phyloP scores from a whole-genome alignment of 23 red algal species.

The Chondrus crispus region DNA sequence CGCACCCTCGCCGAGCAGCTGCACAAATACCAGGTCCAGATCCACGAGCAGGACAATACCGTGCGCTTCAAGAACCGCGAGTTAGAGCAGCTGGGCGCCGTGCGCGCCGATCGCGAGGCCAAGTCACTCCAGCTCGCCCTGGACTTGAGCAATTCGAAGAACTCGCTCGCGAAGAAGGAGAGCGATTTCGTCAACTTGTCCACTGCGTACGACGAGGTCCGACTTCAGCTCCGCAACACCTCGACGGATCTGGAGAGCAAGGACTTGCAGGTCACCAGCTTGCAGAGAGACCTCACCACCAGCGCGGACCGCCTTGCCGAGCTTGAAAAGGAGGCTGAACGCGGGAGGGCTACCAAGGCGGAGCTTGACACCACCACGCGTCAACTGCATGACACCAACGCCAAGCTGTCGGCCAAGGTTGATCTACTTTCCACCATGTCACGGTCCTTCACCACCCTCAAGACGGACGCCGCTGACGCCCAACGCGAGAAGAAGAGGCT shows the following conservation, averaged over 20 bases:
- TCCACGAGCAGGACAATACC: conserved; percentile 33
- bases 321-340: conserved; percentile 22
- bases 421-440: conserved; percentile 6
- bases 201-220: conserved; percentile 43
- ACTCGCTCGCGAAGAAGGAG: conserved; percentile 54
- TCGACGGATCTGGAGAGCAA: conserved; percentile 28
- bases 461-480: conserved; percentile 33
- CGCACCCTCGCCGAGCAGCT: conserved; percentile 28
- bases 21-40: conserved; percentile 49
- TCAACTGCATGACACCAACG: conserved; percentile 26
- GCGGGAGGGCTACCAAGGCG: conserved; percentile 4
- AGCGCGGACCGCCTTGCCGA: conserved; percentile 1
- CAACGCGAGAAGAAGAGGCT: conserved; percentile 56
- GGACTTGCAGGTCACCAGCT: background rate
- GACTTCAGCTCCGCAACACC: background rate
- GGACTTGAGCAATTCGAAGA: conserved; percentile 61
- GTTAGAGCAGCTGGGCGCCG: conserved; percentile 29
- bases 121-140: conserved; percentile 23
- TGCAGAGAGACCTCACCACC: background rate
- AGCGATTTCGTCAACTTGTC: conserved; percentile 37
- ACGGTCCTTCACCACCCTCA: conserved; percentile 16
- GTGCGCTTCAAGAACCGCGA: conserved; percentile 29
- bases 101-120: conserved; percentile 25
- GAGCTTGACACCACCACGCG: conserved; percentile 16
- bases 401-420: conserved; percentile 4